phyloP scores from a whole-genome alignment of 1,284 basidiomycete species.

The Ceratobasidium sp. region DNA sequence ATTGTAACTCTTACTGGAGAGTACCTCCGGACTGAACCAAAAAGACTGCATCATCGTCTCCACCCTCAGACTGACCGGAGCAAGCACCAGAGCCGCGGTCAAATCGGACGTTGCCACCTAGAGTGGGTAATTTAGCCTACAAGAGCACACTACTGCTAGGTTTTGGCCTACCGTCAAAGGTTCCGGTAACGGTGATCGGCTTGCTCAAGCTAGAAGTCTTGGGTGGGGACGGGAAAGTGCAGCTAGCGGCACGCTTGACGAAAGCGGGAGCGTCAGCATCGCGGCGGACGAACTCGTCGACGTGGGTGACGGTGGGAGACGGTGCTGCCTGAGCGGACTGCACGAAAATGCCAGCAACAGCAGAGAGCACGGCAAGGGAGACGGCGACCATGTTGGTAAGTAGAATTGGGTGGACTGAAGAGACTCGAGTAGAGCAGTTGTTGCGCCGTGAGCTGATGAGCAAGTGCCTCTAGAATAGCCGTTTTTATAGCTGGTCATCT shows the following conservation, averaged over 20 bases:
- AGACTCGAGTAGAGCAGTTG: neutral
- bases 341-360: neutral
- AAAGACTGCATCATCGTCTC: too few relatives aligned
- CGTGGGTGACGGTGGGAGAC: constrained; percentile 19
- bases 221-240: neutral
- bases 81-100: neutral
- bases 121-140: neutral
- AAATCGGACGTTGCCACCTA: constrained; percentile 30
- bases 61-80: too few relatives aligned
- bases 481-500: neutral
- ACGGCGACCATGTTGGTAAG: constrained; percentile 14
- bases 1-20: constrained; percentile 47
- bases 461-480: neutral
- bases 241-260: constrained; percentile 21
- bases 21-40: constrained; percentile 56
- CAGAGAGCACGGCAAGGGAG: constrained; percentile 31
- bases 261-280: constrained; percentile 21
- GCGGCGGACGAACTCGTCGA: constrained; percentile 22
- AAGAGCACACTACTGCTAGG: neutral
- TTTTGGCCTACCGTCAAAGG: neutral
- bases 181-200: constrained; percentile 11
- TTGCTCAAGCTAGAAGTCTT: constrained; percentile 12
- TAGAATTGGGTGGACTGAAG: neutral
- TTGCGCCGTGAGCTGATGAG: neutral
- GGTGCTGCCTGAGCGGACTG: neutral